These are phyloP conservation scores for Ceratocystis papillata DNA, from an alignment of 2,329 filamentous ascomycete species.

Conservation along the genomic window DNA sequence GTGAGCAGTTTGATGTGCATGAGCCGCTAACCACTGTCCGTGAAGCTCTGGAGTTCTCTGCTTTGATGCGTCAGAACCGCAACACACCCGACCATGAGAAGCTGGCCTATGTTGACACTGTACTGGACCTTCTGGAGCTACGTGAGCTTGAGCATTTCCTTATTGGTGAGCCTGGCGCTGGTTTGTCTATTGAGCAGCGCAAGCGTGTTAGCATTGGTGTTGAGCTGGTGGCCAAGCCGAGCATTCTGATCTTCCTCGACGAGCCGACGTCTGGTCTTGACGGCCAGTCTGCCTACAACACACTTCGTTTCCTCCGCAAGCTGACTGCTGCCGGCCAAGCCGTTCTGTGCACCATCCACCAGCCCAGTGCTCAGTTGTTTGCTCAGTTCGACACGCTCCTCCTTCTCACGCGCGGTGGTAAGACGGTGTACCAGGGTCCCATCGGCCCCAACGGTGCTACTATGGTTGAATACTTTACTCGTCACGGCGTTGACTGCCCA, in stretches of 20 bases:
- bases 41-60: constrained; percentile 62
- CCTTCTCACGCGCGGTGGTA: constrained; percentile 53
- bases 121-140: constrained; percentile 54
- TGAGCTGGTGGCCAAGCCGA: constrained; percentile 51
- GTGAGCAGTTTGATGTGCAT: constrained; percentile 72
- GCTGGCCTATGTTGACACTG: constrained; percentile 63
- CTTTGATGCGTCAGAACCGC: constrained; percentile 56
- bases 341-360: constrained; percentile 59
- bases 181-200: constrained; percentile 43
- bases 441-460: constrained; percentile 44
- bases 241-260: constrained; percentile 49
- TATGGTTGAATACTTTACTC: constrained; percentile 53
- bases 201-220: constrained; percentile 51
- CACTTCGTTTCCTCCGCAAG: constrained; percentile 54
- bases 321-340: constrained; percentile 56
- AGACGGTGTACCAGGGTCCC: constrained; percentile 57
- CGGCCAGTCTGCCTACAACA: constrained; percentile 56
- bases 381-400: constrained; percentile 56
- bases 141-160: constrained; percentile 40
- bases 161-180: constrained; percentile 41
- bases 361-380: constrained; percentile 57
- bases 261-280: constrained; percentile 57
- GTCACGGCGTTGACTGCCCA: constrained; percentile 53
- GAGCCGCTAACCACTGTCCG: constrained; percentile 61
- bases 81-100: constrained; percentile 56